Evolutionary conservation across 768 basidiomycete species (phyloP), one percentile per base, ranked within the genome.

Genomic region (Hericium rajendrae): DNA sequence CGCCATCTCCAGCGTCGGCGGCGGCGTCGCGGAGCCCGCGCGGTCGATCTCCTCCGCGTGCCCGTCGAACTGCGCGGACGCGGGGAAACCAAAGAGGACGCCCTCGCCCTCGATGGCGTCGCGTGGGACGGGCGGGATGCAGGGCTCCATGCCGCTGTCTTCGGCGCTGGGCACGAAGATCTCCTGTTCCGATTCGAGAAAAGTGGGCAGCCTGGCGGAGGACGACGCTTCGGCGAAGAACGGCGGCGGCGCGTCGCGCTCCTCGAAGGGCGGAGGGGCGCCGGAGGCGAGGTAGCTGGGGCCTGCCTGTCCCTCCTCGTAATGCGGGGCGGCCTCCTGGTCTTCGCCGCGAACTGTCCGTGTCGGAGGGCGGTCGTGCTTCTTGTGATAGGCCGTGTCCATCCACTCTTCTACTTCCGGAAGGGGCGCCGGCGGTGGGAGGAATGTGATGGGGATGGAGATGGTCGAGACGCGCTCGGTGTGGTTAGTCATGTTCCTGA

Each of bases 231-330:
- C 60, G 10, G 63, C 56, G 64, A 67, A 71, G 66, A 85, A 85
- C 2, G 89, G 88, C 5, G 89, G 90, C 10, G 89, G 88, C 0
- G 85, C 80, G 60, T 90, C 87, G 50, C 85, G 79, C 65, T 92
- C 90, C 63, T 92, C 90, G 64, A 91, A 91, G 3, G 90, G 88
- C 50, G 90, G 90, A 24, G 90, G 89, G 0, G 86, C 87, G 54
- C 78, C 79, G 56, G 67, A 74, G 24, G 78, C 73, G n/a, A 78
- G 68, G 63, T 79, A 81, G 61, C 88, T 91, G 18, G 90, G 89
- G 11, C 89, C 90, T 2, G 88, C 86, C 67, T 83, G 82, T 59
- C 82, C 81, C 64, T 81, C 82, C 15, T 83, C 80, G 67, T 88
- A 89, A 64, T 77, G 76, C 46, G 87, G 88, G 10, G 79, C 80